These are phyloP conservation scores for Boletus vermiculosoides DNA, from an alignment of 768 basidiomycete genomes.

Conservation along the genomic window DNA sequence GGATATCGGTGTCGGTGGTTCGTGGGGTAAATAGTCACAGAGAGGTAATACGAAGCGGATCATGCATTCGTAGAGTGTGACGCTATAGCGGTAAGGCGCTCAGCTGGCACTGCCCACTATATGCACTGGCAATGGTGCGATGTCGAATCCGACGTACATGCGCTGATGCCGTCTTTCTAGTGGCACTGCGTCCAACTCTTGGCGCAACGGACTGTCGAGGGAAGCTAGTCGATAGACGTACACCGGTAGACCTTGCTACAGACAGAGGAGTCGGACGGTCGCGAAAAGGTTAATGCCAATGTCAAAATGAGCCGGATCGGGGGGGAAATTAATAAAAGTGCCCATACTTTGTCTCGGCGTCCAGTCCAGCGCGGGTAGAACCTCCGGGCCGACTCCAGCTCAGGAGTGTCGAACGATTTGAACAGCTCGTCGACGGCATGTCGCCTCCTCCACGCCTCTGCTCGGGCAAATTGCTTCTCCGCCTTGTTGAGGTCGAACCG, in stretches of 20 bases:
- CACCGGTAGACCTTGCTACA: constrained; percentile 63
- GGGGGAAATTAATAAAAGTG: neutral
- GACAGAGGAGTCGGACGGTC: neutral
- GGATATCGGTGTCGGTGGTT: constrained; percentile 53
- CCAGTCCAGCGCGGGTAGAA: constrained; percentile 86
- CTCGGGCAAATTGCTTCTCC: constrained; percentile 64
- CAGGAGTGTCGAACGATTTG: constrained; percentile 52
- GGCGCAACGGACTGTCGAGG: constrained; percentile 49
- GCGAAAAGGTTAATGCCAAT: neutral
- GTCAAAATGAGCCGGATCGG: neutral
- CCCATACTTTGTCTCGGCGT: constrained; percentile 63
- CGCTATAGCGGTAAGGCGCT: constrained; percentile 37
- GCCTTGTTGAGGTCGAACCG: constrained; percentile 62
- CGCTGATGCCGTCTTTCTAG: constrained; percentile 60
- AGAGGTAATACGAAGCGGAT: constrained; percentile 60
- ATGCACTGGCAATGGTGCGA: no score
- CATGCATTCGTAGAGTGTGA: constrained; percentile 69
- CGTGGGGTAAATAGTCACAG: constrained; percentile 59
- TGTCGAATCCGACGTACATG: constrained; percentile 49
- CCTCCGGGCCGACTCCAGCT: constrained; percentile 56
- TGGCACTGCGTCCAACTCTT: constrained; percentile 56
- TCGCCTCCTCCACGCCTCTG: constrained; percentile 67
- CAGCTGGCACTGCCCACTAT: neutral
- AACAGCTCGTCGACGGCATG: constrained; percentile 64
- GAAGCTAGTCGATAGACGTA: constrained; percentile 78